These are phyloP conservation scores for Chlamydomonas incerta DNA, from an alignment of 139 green algal genomes.

Conservation along the genomic window DNA sequence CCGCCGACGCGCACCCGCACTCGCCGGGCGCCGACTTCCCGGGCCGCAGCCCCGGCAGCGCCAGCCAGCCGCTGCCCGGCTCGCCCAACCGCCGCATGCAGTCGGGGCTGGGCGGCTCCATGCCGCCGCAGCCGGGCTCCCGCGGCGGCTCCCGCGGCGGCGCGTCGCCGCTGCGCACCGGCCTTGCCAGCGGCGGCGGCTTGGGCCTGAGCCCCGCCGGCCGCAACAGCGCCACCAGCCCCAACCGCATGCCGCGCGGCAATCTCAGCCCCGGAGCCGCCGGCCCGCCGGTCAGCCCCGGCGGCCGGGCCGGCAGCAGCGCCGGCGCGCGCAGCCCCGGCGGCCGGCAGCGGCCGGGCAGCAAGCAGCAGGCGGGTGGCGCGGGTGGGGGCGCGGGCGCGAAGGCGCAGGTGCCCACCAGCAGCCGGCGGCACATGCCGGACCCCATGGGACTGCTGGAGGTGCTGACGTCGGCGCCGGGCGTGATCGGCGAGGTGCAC, in stretches of 20 bases:
- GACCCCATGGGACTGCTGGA: slow-evolving; percentile 23
- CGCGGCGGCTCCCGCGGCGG: no score
- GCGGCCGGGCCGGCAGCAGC: not conserved
- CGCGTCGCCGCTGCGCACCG: no score
- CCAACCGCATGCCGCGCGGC: not conserved
- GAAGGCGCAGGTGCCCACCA: not conserved
- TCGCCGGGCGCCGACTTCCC: no score
- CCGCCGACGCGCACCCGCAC: no score
- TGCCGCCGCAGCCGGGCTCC: no score
- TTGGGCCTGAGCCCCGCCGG: not conserved
- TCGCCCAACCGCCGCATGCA: no score
- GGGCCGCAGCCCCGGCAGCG: no score
- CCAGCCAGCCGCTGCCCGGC: no score
- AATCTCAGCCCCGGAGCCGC: not conserved
- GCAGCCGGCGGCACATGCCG: not conserved
- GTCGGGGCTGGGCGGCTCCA: no score
- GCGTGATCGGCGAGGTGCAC: slow-evolving; percentile 25
- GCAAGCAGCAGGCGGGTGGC: slow-evolving; percentile 8
- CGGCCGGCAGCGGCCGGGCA: not conserved
- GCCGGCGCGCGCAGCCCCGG: not conserved
- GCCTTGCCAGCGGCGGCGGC: no score
- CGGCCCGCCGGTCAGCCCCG: no score
- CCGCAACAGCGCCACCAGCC: not conserved
- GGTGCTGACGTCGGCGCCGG: not conserved
- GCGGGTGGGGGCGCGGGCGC: not conserved